These are phyloP conservation scores for Colletotrichum liaoningense DNA, from an alignment of 2,329 filamentous ascomycete genomes.

Conservation along the genomic window DNA sequence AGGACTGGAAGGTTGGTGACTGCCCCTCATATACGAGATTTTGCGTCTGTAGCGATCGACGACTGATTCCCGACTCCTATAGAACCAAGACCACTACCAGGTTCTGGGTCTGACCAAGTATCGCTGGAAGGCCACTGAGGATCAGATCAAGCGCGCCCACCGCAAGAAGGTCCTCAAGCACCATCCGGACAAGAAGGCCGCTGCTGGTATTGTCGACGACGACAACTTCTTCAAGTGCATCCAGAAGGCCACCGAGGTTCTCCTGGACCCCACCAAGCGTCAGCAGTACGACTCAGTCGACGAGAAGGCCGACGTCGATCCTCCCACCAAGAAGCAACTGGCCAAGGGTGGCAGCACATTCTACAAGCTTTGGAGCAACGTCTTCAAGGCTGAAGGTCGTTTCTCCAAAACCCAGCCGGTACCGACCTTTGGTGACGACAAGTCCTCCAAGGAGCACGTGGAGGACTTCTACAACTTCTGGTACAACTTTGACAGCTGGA, in stretches of 20 bases:
- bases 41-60: neutral
- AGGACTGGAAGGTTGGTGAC: constrained; percentile 93
- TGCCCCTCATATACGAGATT: neutral
- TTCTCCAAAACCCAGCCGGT: constrained; percentile 95
- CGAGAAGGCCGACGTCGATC: constrained; percentile 90
- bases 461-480: constrained; percentile 99
- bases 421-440: constrained; percentile 84
- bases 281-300: constrained; percentile 98
- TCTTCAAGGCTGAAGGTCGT: constrained; percentile 91
- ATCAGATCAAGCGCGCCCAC: constrained; percentile 99
- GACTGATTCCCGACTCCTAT: neutral
- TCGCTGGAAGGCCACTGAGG: constrained; percentile 91
- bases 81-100: constrained; percentile 98
- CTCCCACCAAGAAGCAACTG: constrained; percentile 90
- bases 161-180: constrained; percentile 99
- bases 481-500: constrained; percentile 99
- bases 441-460: constrained; percentile 88
- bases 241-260: constrained; percentile 95
- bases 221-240: constrained; percentile 99
- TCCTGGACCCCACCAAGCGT: constrained; percentile 90
- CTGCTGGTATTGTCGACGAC: constrained; percentile 86
- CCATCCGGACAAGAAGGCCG: constrained; percentile 99
- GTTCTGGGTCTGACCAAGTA: constrained; percentile 94
- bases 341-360: constrained; percentile 79
- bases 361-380: constrained; percentile 92